phyloP scores from a whole-genome alignment of 768 basidiomycete species.

The Sutorius australiensis region DNA sequence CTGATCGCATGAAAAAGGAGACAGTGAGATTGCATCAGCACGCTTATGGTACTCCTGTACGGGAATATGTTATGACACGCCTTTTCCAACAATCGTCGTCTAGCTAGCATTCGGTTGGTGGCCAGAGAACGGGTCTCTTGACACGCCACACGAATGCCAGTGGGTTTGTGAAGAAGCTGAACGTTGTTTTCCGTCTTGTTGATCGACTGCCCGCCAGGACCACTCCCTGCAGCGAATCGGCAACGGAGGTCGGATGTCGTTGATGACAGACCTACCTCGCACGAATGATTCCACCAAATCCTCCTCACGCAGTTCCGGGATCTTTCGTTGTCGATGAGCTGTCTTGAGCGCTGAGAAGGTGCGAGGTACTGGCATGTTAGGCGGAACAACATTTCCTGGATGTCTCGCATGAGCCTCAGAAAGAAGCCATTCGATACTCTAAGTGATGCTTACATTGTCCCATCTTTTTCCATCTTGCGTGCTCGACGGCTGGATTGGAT shows the following conservation, averaged over 20 bases:
- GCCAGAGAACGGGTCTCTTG: conserved; percentile 85
- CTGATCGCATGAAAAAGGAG: conserved; percentile 35
- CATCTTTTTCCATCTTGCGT: conserved; percentile 41
- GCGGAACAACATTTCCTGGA: conserved; percentile 32
- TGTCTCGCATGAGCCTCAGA: conserved; percentile 27
- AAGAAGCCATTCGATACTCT: conserved; percentile 28
- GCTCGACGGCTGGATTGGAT: conserved; percentile 46
- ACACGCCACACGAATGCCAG: conserved; percentile 80
- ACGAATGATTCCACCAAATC: conserved; percentile 89
- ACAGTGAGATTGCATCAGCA: conserved; percentile 17
- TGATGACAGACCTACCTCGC: conserved; percentile 51
- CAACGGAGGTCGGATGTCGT: neutral
- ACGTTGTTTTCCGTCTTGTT: conserved; percentile 95
- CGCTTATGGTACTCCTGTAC: conserved; percentile 2
- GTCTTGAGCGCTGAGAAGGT: conserved; percentile 71
- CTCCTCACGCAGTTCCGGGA: conserved; percentile 69
- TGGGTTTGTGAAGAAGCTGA: conserved; percentile 84
- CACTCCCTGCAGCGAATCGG: conserved; percentile 57
- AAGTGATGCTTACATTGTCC: conserved; percentile 22
- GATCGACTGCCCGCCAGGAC: conserved; percentile 94
- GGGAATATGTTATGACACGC: conserved; percentile 42
- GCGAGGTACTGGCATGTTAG: conserved; percentile 30
- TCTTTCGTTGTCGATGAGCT: conserved; percentile 56
- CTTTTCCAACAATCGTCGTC: conserved; percentile 72
- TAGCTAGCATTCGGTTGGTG: conserved; percentile 74